A percentile compares a stretch with the other conserved stretches of the same genome.
These are phyloP conservation scores for Paramyrothecium sp. DNA, from an alignment of 2,329 filamentous ascomycete species.

Conservation along the genomic window DNA sequence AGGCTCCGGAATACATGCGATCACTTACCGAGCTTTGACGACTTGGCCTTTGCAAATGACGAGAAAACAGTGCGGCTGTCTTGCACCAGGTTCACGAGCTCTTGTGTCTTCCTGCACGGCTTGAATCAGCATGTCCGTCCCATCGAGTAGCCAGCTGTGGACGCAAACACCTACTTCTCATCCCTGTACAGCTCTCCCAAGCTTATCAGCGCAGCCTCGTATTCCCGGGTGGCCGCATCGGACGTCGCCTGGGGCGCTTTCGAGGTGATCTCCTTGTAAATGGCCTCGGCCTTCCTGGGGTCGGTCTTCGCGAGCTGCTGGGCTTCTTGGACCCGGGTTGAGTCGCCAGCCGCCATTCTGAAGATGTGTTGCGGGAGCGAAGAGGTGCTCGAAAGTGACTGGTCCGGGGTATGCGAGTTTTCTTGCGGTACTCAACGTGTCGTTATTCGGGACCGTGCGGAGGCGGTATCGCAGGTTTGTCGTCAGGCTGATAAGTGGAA, in stretches of 20 bases:
- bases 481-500: slow-evolving; percentile 11
- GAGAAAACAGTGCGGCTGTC: slow-evolving; percentile 89
- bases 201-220: slow-evolving; percentile 83
- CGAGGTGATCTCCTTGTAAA: slow-evolving; percentile 88
- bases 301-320: slow-evolving; percentile 79
- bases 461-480: slow-evolving; percentile 11
- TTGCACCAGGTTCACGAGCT: slow-evolving; percentile 86
- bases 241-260: slow-evolving; percentile 78
- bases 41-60: slow-evolving; percentile 98
- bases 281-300: slow-evolving; percentile 78
- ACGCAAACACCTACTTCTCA: slow-evolving; percentile 61
- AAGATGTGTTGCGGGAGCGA: slow-evolving; percentile 7
- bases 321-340: slow-evolving; percentile 78
- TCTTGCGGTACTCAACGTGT: too few species aligned
- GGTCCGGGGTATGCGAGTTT: too few species aligned
- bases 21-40: slow-evolving; percentile 85
- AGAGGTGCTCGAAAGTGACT: slow-evolving; percentile 1
- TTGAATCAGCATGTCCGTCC: slow-evolving; percentile 21
- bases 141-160: neutral
- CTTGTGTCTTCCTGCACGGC: slow-evolving; percentile 65
- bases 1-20: neutral
- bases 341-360: slow-evolving; percentile 58
- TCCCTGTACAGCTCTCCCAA: slow-evolving; percentile 92
- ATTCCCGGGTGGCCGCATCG: slow-evolving; percentile 85
- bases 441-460: slow-evolving; percentile 6